Base-by-base conservation (phyloP, 768 basidiomycete species). In the Trametopsis cervina region DNA sequence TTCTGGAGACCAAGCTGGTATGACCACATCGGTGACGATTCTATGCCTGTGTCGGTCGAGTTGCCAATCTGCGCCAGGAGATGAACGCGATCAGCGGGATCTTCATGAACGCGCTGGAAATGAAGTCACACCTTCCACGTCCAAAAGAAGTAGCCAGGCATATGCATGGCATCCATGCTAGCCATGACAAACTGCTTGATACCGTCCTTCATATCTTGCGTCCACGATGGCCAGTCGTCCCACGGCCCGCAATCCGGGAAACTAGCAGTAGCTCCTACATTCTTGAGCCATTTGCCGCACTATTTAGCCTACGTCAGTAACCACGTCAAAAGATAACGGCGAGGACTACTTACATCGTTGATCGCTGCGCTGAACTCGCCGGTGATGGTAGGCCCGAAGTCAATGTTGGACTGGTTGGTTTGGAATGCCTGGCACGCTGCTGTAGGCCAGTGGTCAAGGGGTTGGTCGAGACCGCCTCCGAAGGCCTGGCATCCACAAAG, bases 281-380 rank as follows among this genome's bases (percentile, higher is more conserved):
- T 66, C 35, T 68, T 71, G 52, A 69, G 67, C 62, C 61, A 77
- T 42, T 75, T 65, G 11, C 81, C 85, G 57, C 87, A 88, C 54
- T 52, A 21, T 18, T 9, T 9, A n/a, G 4, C 4, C 4, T 21
- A 25, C n/a, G 21, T 46, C 36, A 46, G 13, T 26, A 35, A 35
- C 10, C 33, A 10, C 33, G n/a, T n/a, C 10, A 17, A 10, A 17
- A 35, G 33, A 10, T 10, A 35, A 35, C 33, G n/a, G 33, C 33
- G 33, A 15, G 20, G 18, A 38, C 26, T 33, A 49, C 54, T 22
- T 26, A 55, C 51, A 44, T 78, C 71, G 57, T 84, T 88, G 56
- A 70, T 73, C 9, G 79, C 83, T 2, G 72, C 72, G 44, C 83
- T 78, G 64, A 84, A 91, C 64, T 94, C 91, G 37, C 88, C 91